These are phyloP conservation scores for Hypoxylon sp. DNA, from an alignment of 2,329 filamentous ascomycete genomes.

Conservation along the genomic window DNA sequence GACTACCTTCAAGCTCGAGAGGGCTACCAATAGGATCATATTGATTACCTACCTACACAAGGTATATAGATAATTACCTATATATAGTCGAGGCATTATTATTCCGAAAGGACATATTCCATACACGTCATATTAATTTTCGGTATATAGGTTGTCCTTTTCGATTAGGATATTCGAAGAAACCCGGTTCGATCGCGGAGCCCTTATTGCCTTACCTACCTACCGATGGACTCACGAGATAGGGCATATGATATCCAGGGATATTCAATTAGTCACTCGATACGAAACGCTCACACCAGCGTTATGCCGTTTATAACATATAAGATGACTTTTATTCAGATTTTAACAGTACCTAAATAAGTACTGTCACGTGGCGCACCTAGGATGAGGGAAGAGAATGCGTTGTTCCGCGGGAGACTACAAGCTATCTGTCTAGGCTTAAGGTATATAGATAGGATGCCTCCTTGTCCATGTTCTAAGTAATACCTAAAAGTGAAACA, in stretches of 20 bases:
- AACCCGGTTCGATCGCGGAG: not conserved
- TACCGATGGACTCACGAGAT: not conserved
- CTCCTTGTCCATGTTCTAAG: too few relatives aligned
- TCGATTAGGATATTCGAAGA: not conserved
- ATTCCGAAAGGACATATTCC: not conserved
- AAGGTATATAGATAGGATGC: too few relatives aligned
- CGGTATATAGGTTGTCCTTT: not conserved
- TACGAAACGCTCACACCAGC: not conserved
- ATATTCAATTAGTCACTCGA: not conserved
- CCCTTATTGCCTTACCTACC: not conserved
- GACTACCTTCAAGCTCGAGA: conserved; percentile 4
- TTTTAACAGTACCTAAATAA: not conserved
- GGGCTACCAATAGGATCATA: not conserved
- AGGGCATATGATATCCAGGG: not conserved
- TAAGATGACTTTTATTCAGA: not conserved
- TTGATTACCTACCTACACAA: not conserved
- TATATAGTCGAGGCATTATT: too few relatives aligned
- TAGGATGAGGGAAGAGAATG: too few relatives aligned
- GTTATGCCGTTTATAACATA: not conserved
- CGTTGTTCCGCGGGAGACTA: too few relatives aligned
- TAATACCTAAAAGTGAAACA: too few relatives aligned
- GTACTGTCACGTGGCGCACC: too few relatives aligned
- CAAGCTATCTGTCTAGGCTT: too few relatives aligned
- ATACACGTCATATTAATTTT: not conserved
- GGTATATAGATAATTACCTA: not conserved